Evolutionary conservation across 2,329 filamentous ascomycete genomes (phyloP), one percentile per base, ranked within the genome.

Genomic region (Colletotrichum cereale): DNA sequence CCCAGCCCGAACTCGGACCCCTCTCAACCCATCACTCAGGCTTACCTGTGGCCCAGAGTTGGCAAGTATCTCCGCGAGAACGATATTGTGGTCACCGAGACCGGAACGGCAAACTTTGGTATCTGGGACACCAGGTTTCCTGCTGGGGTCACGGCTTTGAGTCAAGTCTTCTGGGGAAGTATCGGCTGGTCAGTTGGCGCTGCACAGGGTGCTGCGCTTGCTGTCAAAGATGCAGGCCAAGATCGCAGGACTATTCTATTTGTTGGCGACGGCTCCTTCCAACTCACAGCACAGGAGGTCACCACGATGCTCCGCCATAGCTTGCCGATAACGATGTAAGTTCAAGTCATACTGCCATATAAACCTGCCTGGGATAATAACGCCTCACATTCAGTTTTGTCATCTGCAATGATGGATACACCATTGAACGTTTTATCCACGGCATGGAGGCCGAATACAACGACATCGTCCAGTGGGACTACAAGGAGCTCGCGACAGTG

Each of bases 401-500:
- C 73, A 92, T 97, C 75, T 94, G 93, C 86, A 97, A 97, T 79
- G 90, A 95, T 50, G 95, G 95, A 14, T 97, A 93, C 83, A 96
- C 94, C 12, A 96, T 97, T 79, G 95, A 97, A 83, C 90, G 95
- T 38, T 93, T 90, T 80, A 97, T 97, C 77, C 94, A 97, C 81
- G 94, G 94, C 64, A 92, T 92, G 90, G 85, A 95, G 11, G 93
- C 89, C 40, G 80, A 79, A 34, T 97, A 97, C 84, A 97, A 97
- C 78, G 93, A 97, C 78, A 91, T 97, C 67, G 86, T 88, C 70
- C 80, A 84, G 14, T 97, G 95, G 95, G 86, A 91, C 62, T 93
- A 91, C 84, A 90, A 89, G 79, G 89, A 90, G 26, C 81, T 95
- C 0, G 87, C 93, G 2, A 84, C 85, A 5, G 88, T 89, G 0